These are phyloP conservation scores for Tephrocybe sp. DNA, from an alignment of 768 basidiomycete species.

Conservation along the genomic window DNA sequence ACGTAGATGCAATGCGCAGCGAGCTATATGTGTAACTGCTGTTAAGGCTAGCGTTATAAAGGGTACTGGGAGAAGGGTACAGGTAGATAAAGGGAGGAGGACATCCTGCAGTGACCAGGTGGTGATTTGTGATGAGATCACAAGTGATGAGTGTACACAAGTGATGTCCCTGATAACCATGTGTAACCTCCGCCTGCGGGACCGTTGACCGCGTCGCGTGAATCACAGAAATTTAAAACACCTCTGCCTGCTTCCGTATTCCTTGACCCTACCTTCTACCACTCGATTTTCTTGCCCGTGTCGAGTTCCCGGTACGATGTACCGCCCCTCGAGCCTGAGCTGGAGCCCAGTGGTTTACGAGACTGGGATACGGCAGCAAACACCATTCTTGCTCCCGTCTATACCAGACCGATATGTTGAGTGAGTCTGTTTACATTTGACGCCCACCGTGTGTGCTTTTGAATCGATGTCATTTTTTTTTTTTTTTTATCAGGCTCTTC, in stretches of 20 bases:
- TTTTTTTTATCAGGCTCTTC: neutral
- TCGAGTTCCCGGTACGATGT: slow-evolving; percentile 3
- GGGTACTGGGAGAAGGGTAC: too few relatives aligned
- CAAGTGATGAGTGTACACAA: too few relatives aligned
- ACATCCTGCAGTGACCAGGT: too few relatives aligned
- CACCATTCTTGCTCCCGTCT: neutral
- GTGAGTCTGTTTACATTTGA: neutral
- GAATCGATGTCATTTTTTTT: neutral
- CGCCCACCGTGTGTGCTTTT: too few relatives aligned
- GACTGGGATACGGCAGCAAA: slow-evolving; percentile 1
- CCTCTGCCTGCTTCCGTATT: neutral
- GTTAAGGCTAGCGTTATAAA: too few relatives aligned
- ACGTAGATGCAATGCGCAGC: too few relatives aligned
- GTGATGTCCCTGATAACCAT: too few relatives aligned
- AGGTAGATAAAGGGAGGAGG: too few relatives aligned
- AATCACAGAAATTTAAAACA: neutral
- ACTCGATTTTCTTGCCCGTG: neutral
- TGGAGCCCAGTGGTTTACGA: neutral
- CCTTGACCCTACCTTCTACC: neutral
- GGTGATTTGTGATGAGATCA: too few relatives aligned
- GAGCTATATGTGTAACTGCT: too few relatives aligned
- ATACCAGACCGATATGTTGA: neutral
- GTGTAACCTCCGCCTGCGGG: too few relatives aligned
- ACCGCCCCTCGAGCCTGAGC: neutral
- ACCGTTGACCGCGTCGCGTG: too few relatives aligned